These are phyloP conservation scores for Calophaca sinica DNA, from an alignment of 306 rosid genomes.

Conservation along the genomic window DNA sequence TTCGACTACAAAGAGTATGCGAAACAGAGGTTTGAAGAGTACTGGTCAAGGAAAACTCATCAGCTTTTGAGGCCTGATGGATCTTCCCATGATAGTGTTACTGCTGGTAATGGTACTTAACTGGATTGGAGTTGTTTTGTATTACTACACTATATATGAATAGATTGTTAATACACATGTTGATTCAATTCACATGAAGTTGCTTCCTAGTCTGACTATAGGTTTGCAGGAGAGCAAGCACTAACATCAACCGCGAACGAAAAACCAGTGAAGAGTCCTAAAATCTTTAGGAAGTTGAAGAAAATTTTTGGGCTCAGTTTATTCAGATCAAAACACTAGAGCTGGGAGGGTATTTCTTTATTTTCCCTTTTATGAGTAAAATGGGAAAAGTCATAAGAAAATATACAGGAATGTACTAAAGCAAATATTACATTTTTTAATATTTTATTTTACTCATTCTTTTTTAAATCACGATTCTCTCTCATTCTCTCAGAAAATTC, in stretches of 20 bases:
- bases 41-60: slow-evolving; percentile 61
- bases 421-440: neutral
- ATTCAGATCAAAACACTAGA: slow-evolving; percentile 44
- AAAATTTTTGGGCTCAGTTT: slow-evolving; percentile 29
- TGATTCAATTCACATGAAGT: neutral
- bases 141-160: neutral
- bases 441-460: neutral
- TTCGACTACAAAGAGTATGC: slow-evolving; percentile 82
- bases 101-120: slow-evolving; percentile 38
- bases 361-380: slow-evolving; percentile 6
- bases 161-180: neutral
- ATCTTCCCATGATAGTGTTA: slow-evolving; percentile 35
- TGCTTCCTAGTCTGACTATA: neutral
- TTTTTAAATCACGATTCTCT: neutral
- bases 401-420: neutral
- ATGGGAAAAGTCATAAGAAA: neutral
- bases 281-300: slow-evolving; percentile 31
- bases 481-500: neutral
- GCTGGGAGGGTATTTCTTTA: neutral
- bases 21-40: slow-evolving; percentile 73
- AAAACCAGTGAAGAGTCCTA: neutral
- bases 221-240: slow-evolving; percentile 14
- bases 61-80: slow-evolving; percentile 45
- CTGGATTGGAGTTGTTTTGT: neutral
- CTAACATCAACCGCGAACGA: neutral